phyloP scores from a whole-genome alignment of 306 rosid species.

The Fragaria iinumae region DNA sequence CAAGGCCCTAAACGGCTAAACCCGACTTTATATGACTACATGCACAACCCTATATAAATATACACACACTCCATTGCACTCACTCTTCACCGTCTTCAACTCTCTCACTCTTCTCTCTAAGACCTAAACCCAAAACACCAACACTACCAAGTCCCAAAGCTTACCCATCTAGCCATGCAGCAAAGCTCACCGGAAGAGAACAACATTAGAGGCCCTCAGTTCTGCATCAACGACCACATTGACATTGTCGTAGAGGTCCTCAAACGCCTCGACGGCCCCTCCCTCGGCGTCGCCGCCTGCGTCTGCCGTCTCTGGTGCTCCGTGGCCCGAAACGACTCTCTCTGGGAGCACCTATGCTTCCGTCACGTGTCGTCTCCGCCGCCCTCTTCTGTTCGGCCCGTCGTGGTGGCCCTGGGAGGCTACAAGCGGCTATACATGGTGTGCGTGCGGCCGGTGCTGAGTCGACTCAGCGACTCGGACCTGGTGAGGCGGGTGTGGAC shows the following conservation, averaged over 20 bases:
- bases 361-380: slow-evolving; percentile 63
- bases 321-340: slow-evolving; percentile 63
- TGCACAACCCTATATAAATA: not conserved
- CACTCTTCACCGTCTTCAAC: slow-evolving; percentile 4
- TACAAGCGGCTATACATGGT: slow-evolving; percentile 83
- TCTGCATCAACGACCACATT: slow-evolving; percentile 81
- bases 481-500: slow-evolving; percentile 57
- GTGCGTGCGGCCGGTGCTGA: slow-evolving; percentile 73
- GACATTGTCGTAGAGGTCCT: slow-evolving; percentile 83
- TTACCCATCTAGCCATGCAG: slow-evolving; percentile 15
- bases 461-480: slow-evolving; percentile 69
- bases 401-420: slow-evolving; percentile 84
- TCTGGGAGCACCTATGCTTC: slow-evolving; percentile 93
- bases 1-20: slow-evolving; percentile 27
- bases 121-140: not conserved
- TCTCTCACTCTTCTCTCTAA: slow-evolving; percentile 7
- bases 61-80: not conserved
- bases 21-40: slow-evolving; percentile 20
- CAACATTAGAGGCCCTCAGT: slow-evolving; percentile 42
- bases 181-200: slow-evolving; percentile 24
- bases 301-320: slow-evolving; percentile 88
- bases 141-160: slow-evolving; percentile 1
- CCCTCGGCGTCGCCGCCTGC: slow-evolving; percentile 80
- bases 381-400: slow-evolving; percentile 41
- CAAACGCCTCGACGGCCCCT: slow-evolving; percentile 83